These are phyloP conservation scores for Prunus armeniaca DNA, from an alignment of 306 rosid genomes.

Conservation along the genomic window DNA sequence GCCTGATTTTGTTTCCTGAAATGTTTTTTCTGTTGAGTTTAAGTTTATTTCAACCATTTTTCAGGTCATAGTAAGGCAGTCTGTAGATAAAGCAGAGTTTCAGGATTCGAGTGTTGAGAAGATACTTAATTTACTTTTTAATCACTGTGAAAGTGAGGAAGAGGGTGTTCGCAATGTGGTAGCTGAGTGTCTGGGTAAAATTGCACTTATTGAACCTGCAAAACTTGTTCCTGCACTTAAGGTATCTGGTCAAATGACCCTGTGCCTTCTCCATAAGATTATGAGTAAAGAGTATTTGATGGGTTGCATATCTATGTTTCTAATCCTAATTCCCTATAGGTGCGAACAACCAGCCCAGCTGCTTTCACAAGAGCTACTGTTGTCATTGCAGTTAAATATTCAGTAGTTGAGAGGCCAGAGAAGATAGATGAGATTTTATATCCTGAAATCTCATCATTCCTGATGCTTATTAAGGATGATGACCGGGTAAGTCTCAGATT, in stretches of 20 bases:
- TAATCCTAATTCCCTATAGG: slow-evolving; percentile 41
- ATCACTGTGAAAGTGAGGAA: slow-evolving; percentile 97
- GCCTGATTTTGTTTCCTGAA: slow-evolving; percentile 6
- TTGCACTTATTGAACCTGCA: slow-evolving; percentile 94
- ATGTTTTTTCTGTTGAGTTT: background rate
- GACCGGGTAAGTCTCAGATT: slow-evolving; percentile 64
- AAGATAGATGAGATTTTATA: slow-evolving; percentile 91
- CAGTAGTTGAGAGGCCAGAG: slow-evolving; percentile 96
- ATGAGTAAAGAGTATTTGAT: slow-evolving; percentile 24
- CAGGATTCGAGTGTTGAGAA: slow-evolving; percentile 96
- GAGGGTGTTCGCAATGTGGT: slow-evolving; percentile 99
- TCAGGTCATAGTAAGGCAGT: slow-evolving; percentile 94
- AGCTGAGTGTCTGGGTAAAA: slow-evolving; percentile 95
- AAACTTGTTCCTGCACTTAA: slow-evolving; percentile 97
- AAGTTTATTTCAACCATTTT: slow-evolving; percentile 21
- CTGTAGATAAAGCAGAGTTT: slow-evolving; percentile 93
- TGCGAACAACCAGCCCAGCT: slow-evolving; percentile 78
- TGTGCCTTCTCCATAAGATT: slow-evolving; percentile 7
- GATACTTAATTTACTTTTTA: slow-evolving; percentile 88
- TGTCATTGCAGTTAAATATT: slow-evolving; percentile 96
- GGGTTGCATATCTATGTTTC: slow-evolving; percentile 6
- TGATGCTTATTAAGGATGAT: slow-evolving; percentile 95
- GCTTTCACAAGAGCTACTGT: slow-evolving; percentile 99
- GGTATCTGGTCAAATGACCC: slow-evolving; percentile 43
- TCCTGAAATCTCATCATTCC: slow-evolving; percentile 89